Evolutionary conservation across 2,329 filamentous ascomycete genomes (phyloP).

Genomic region (Fusarium nematophilum): DNA sequence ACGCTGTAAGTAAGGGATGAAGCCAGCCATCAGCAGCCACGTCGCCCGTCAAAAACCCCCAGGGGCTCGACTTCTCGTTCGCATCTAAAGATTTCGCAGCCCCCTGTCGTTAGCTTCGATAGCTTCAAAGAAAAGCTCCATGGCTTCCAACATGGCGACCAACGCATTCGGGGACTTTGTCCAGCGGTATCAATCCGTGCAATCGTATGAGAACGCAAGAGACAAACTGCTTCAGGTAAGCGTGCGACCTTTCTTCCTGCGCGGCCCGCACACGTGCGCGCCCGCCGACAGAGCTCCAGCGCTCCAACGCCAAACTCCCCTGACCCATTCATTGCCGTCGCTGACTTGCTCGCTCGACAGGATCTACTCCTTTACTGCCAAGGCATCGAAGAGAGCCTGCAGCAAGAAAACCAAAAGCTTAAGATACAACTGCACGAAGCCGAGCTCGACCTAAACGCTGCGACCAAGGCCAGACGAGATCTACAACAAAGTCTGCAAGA

Average conservation of each 20-base stretch:
- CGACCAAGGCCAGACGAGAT: conserved; percentile 60
- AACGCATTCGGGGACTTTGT: conserved; percentile 58
- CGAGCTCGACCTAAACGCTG: conserved; percentile 63
- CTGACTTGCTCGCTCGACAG: conserved; percentile 33
- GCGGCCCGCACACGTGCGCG: neutral
- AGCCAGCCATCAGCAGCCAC: conserved; percentile 1
- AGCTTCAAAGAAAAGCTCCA: conserved; percentile 11
- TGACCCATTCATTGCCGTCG: neutral
- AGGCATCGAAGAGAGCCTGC: conserved; percentile 55
- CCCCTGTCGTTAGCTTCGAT: conserved; percentile 8
- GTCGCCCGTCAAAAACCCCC: neutral
- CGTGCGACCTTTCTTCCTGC: conserved; percentile 7
- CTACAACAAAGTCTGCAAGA: conserved; percentile 60
- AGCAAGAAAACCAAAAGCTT: conserved; percentile 58
- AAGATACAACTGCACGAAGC: conserved; percentile 55
- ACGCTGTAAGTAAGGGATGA: too few species aligned
- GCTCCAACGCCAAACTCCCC: neutral
- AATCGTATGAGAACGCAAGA: conserved; percentile 53
- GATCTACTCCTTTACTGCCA: conserved; percentile 52
- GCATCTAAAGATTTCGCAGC: conserved; percentile 3
- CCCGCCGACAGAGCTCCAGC: conserved; percentile 1
- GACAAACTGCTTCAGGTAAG: conserved; percentile 61
- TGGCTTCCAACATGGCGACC: conserved; percentile 39
- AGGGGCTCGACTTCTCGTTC: neutral
- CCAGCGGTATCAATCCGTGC: conserved; percentile 58